Base-by-base conservation (phyloP, 352 stramenopile genomes). In the Phytopythium vexans region DNA sequence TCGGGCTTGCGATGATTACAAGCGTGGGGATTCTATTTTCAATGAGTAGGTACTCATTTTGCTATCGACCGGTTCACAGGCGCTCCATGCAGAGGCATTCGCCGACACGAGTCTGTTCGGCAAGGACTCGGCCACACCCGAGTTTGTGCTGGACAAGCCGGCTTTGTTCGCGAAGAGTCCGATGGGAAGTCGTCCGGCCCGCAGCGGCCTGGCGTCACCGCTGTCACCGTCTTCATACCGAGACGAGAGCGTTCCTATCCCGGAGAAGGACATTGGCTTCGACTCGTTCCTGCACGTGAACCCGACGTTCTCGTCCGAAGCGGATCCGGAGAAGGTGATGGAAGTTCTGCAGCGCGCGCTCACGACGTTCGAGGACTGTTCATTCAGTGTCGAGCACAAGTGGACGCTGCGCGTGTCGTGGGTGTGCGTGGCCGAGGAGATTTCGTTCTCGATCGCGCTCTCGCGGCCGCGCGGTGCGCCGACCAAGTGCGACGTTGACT, bases 341-440 rank as follows among this genome's bases (percentile, higher is more conserved):
- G 34, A 58, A 33, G 60, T 66, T 16, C 36, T 89, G 4, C 61
- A 83, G 54, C 54, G 64, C 34, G 61, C 66, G 34, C 46, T 89
- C 15, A 51, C 71, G 52, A 56, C 58, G 8, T 62, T 88, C n/a
- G 36, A 44, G 21, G 62, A 72, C 41, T 86, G 76, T 47, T 62
- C 65, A 4, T 61, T 78, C 16, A 50, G 70, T 2, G 45, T 66
- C 10, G 52, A 72, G 43, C 62, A 67, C 47, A 49, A 53, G 5
- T 89, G 74, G 75, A 68, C 68, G 7, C 52, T 89, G 9, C 53
- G 66, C 16, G 81, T 75, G 15, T 65, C 58, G 47, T 83, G 76
- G 64, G 54, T 92, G 8, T 78, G 79, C 49, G 78, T 89, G 10
- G 81, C 76, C 2, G 78, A 92, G 48, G 70, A 86, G 55, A 72